Evolutionary conservation across 1,139 yeast genomes (phyloP).

Genomic region (Suhomyces ambrosiae): DNA sequence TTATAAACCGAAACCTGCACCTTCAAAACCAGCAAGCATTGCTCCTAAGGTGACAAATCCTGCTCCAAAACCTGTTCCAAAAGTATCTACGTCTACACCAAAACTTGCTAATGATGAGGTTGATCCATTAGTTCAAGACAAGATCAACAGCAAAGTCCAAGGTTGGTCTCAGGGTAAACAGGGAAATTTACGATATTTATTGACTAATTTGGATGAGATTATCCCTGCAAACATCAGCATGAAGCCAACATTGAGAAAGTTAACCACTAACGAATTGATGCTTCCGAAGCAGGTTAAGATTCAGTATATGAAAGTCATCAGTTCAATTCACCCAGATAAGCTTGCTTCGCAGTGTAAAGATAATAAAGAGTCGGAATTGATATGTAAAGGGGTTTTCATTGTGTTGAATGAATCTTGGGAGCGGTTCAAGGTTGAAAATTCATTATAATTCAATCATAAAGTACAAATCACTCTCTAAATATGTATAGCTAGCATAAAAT

Average conservation of each 20-base stretch:
- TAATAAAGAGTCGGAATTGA: slow-evolving; percentile 69
- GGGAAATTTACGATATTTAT: slow-evolving; percentile 24
- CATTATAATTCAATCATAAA: slow-evolving; percentile 4
- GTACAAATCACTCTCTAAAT: background rate
- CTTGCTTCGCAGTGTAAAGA: slow-evolving; percentile 46
- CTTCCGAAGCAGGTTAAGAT: slow-evolving; percentile 90
- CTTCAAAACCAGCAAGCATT: slow-evolving; percentile 14
- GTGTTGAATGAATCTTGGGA: slow-evolving; percentile 92
- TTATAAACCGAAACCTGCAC: slow-evolving; percentile 18
- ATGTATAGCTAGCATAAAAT: no score
- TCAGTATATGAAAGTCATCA: slow-evolving; percentile 87
- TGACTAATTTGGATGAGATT: slow-evolving; percentile 24
- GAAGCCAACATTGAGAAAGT: slow-evolving; percentile 18
- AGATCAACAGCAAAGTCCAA: slow-evolving; percentile 17
- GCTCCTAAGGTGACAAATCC: slow-evolving; percentile 5
- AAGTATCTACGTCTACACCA: slow-evolving; percentile 6
- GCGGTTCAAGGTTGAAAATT: slow-evolving; percentile 62
- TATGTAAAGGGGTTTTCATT: slow-evolving; percentile 87
- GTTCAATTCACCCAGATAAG: slow-evolving; percentile 94
- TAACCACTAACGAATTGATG: slow-evolving; percentile 71
- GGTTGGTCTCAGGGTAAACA: slow-evolving; percentile 25
- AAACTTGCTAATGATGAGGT: slow-evolving; percentile 12
- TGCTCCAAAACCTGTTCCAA: slow-evolving; percentile 22
- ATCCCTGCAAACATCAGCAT: slow-evolving; percentile 21
- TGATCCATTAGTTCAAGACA: slow-evolving; percentile 18